Evolutionary conservation across 2,329 filamentous ascomycete genomes (phyloP).

Genomic region (Emergomyces orientalis): DNA sequence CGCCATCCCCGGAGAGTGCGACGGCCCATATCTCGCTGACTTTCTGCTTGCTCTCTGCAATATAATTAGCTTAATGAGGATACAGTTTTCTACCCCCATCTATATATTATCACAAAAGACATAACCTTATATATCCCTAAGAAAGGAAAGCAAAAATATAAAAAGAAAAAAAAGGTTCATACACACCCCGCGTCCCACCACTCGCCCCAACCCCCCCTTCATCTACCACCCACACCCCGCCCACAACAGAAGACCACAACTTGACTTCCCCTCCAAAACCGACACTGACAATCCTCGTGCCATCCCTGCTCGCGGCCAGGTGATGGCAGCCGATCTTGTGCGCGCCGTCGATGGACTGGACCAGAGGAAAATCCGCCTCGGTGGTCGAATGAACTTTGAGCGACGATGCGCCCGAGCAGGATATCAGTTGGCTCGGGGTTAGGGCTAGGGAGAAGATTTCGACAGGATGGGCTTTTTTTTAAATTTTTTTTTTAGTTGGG

Average conservation of each 20-base stretch:
- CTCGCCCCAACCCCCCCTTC: slow-evolving; percentile 37
- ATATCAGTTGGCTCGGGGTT: slow-evolving; percentile 64
- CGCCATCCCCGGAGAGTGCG: slow-evolving; percentile 72
- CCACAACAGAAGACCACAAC: slow-evolving; percentile 60
- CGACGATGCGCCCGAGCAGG: slow-evolving; percentile 72
- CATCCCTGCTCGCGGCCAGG: slow-evolving; percentile 60
- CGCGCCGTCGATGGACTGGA: slow-evolving; percentile 67
- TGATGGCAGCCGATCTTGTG: slow-evolving; percentile 92
- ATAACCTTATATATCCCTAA: not conserved
- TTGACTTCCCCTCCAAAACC: slow-evolving; percentile 86
- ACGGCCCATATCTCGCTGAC: slow-evolving; percentile 78
- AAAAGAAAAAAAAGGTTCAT: not conserved
- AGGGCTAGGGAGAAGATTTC: slow-evolving; percentile 79
- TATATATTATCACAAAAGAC: not conserved
- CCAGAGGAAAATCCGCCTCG: slow-evolving; percentile 61
- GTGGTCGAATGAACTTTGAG: slow-evolving; percentile 71
- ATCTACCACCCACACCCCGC: slow-evolving; percentile 47
- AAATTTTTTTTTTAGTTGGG: slow-evolving; percentile 19
- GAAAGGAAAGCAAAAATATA: not conserved
- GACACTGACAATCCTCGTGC: slow-evolving; percentile 65
- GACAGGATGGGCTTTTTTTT: slow-evolving; percentile 60
- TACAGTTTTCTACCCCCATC: not conserved
- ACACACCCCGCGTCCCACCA: not conserved
- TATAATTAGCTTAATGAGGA: not conserved
- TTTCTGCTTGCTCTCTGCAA: slow-evolving; percentile 41